Conservation (phyloP, 352 stramenopile species). For the Globisporangium ultimum region DNA sequence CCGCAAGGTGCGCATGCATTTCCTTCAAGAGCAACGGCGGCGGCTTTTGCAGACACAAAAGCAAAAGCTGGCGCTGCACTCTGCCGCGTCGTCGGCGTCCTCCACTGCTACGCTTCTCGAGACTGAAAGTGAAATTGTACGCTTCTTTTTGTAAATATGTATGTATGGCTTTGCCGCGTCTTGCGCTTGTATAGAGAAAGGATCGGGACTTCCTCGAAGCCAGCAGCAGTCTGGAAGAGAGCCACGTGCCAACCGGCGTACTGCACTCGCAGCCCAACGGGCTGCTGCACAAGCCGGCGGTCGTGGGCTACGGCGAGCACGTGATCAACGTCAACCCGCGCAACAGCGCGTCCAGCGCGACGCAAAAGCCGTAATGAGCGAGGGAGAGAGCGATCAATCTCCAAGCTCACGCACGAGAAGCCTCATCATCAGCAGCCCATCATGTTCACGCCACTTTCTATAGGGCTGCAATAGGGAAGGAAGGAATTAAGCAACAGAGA, state of each 20-base stretch:
- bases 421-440: no score
- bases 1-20: constrained; percentile 24
- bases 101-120: constrained; percentile 15
- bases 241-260: not conserved
- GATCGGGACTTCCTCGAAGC: constrained; percentile 19
- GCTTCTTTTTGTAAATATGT: constrained; percentile 18
- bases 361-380: not conserved
- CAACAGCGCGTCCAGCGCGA: constrained; percentile 8
- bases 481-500: no score
- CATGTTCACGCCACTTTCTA: no score
- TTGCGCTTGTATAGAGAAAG: constrained; percentile 15
- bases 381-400: no score
- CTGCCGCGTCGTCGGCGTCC: not conserved
- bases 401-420: not conserved
- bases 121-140: constrained; percentile 18
- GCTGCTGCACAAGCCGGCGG: constrained; percentile 10
- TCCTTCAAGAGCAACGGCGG: constrained; percentile 15
- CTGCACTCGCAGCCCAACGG: constrained; percentile 9
- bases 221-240: constrained; percentile 8
- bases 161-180: not conserved
- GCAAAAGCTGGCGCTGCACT: constrained; percentile 12
- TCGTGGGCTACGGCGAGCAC: constrained; percentile 12
- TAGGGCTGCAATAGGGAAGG: no score
- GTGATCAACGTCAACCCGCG: constrained; percentile 20
- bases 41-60: constrained; percentile 13